phyloP scores from a whole-genome alignment of 352 stramenopile genomes.

The Globisporangium canariense region DNA sequence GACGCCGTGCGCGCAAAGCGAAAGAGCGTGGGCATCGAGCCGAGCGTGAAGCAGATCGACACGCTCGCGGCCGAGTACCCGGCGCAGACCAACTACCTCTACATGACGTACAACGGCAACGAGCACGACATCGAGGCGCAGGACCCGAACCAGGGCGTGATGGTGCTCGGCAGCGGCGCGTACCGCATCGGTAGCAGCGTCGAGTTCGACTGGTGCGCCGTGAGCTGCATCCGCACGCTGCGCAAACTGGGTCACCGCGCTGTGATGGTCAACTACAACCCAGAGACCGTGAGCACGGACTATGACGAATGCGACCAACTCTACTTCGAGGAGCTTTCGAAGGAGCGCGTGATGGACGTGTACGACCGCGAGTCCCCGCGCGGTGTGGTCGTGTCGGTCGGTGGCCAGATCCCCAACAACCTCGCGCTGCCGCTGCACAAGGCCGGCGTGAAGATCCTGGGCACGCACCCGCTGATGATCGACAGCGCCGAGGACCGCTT shows the following conservation, averaged over 20 bases:
- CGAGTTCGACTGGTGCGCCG: constrained; percentile 97
- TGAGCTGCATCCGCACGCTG: constrained; percentile 92
- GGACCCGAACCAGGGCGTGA: constrained; percentile 83
- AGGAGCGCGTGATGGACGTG: constrained; percentile 94
- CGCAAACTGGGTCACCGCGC: constrained; percentile 80
- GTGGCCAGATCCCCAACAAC: constrained; percentile 97
- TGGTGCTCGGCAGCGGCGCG: constrained; percentile 93
- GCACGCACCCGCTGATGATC: constrained; percentile 90
- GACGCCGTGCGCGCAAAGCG: constrained; percentile 83
- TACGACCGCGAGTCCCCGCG: constrained; percentile 87
- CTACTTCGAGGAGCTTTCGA: constrained; percentile 97
- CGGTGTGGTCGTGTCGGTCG: constrained; percentile 92
- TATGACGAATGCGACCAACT: constrained; percentile 97
- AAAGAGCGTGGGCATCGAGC: constrained; percentile 78
- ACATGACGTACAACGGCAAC: constrained; percentile 95
- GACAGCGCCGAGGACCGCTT: constrained; percentile 93
- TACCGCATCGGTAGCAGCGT: constrained; percentile 97
- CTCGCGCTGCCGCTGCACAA: constrained; percentile 91
- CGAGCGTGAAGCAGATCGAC: constrained; percentile 96
- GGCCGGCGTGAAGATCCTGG: constrained; percentile 78
- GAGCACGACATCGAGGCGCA: constrained; percentile 64
- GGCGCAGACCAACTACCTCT: constrained; percentile 96
- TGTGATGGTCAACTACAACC: constrained; percentile 97
- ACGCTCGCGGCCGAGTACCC: constrained; percentile 96
- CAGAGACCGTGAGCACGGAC: constrained; percentile 96